A percentile compares a stretch with the other conserved stretches of the same genome.
These are phyloP conservation scores for Penicillium egyptiacum DNA, from an alignment of 495 filamentous ascomycete genomes.

Conservation along the genomic window DNA sequence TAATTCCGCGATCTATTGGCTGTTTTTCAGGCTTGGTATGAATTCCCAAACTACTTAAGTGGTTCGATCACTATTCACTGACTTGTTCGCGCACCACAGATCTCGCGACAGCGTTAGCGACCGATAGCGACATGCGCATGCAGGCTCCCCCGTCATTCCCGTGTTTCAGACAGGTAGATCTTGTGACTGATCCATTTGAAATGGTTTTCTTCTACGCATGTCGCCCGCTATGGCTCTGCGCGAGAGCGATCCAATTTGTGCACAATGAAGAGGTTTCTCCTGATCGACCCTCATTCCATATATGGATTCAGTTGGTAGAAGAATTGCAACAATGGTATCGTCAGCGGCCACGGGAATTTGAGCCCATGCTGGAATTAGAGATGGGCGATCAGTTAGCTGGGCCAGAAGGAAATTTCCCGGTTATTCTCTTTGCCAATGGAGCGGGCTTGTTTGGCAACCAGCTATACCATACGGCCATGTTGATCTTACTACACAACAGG, in stretches of 20 bases:
- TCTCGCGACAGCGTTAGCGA: conserved; percentile 30
- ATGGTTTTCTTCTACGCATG: conserved; percentile 28
- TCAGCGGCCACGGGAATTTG: conserved; percentile 36
- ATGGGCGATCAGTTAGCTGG: conserved; percentile 18
- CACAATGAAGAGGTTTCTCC: conserved; percentile 26
- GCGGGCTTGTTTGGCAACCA: conserved; percentile 41
- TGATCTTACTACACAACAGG: conserved; percentile 38
- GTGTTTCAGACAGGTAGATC: conserved; percentile 15
- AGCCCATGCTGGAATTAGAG: conserved; percentile 35
- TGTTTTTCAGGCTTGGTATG: conserved; percentile 38
- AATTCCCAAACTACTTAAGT: not conserved
- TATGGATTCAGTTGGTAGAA: conserved; percentile 31
- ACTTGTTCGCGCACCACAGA: conserved; percentile 20
- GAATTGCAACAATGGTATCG: conserved; percentile 37
- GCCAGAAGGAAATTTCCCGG: conserved; percentile 31
- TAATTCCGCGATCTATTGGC: conserved; percentile 37
- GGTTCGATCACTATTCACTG: not conserved
- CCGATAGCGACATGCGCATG: conserved; percentile 23
- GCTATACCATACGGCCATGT: conserved; percentile 46
- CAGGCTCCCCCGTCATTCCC: conserved; percentile 26
- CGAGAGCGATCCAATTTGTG: conserved; percentile 23
- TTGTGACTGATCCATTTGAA: conserved; percentile 22
- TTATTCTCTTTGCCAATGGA: conserved; percentile 42
- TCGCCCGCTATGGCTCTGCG: conserved; percentile 34
- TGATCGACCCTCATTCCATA: conserved; percentile 12